Evolutionary conservation across 768 basidiomycete genomes (phyloP), one percentile per base, ranked within the genome.

Genomic region (Nidula microcarpa): DNA sequence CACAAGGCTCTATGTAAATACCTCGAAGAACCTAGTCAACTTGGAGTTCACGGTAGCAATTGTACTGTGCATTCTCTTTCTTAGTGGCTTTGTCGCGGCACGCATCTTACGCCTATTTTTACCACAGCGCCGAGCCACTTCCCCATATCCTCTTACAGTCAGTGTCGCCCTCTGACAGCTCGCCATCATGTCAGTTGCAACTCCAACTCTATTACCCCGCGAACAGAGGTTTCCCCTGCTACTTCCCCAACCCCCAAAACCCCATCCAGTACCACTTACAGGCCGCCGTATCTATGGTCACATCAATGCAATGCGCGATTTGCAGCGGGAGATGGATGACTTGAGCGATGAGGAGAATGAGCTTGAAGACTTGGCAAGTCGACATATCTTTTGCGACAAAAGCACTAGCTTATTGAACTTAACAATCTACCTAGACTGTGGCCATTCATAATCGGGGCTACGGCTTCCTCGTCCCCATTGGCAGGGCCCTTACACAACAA

Each of bases 321-420:
- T 91, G 33, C 78, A 81, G 55, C 80, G 82, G 39, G 89, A 93
- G 65, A 86, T 89, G 76, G 87, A 90, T 47, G 89, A 93, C 60
- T 68, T 93, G 55, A 91, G 88, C 54, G 91, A 92, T 53, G 91
- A 92, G 65, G 91, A 92, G 68, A 80, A 75, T 49, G 88, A 91
- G 59, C 63, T 92, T n/a, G 90, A 92, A 54, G 87, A 87, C 43
- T 74, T 82, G 58, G 90, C 87, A 62, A 57, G 81, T 33, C 39
- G 13, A 11, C 39, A 41, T 41, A 11, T 33, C 18, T 36, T 45
- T 43, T 7, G 33, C 23, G 13, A 11, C 18, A 34, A 49, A 2
- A 47, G 45, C n/a, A 47, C 23, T 11, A 47, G 13, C 11, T 14
- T 17, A 18, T 49, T 23, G 18, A 49, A 33, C 10, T 32, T 33